Evolutionary conservation across 1,284 basidiomycete genomes (phyloP).

Genomic region (Heterobasidion parviporum): DNA sequence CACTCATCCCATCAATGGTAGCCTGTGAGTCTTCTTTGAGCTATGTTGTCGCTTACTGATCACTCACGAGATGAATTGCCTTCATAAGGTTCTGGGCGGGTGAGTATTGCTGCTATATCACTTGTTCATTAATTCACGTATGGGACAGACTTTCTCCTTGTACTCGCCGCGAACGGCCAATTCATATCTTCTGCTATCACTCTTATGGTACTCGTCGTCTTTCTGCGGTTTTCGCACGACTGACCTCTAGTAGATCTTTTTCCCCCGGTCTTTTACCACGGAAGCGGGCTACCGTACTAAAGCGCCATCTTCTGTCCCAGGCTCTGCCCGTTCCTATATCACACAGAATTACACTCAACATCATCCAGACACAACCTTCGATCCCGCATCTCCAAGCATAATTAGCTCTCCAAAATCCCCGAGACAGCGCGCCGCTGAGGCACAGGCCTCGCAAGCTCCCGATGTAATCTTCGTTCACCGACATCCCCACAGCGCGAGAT

Average conservation of each 20-base stretch:
- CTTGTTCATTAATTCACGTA: constrained; percentile 2
- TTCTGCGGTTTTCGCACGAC: neutral
- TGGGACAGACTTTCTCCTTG: constrained; percentile 50
- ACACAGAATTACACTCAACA: neutral
- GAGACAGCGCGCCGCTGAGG: neutral
- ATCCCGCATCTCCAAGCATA: neutral
- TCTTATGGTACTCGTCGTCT: constrained; percentile 41
- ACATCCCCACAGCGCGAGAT: neutral
- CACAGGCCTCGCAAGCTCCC: neutral
- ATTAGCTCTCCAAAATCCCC: neutral
- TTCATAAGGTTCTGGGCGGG: constrained; percentile 40
- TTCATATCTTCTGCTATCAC: constrained; percentile 71
- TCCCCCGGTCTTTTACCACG: constrained; percentile 58
- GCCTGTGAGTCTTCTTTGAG: constrained; percentile 37
- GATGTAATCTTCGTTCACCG: neutral
- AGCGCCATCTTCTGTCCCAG: constrained; percentile 13
- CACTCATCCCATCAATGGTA: constrained; percentile 37
- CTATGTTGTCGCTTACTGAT: neutral
- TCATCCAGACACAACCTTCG: neutral
- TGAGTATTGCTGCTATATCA: constrained; percentile 16
- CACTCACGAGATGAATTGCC: neutral
- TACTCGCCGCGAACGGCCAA: constrained; percentile 61
- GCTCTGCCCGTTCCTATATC: constrained; percentile 6
- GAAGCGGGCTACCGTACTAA: constrained; percentile 49
- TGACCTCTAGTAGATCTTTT: constrained; percentile 47